Base-by-base conservation (phyloP, 441 rosid genomes). In the Flueggea neowawraea region DNA sequence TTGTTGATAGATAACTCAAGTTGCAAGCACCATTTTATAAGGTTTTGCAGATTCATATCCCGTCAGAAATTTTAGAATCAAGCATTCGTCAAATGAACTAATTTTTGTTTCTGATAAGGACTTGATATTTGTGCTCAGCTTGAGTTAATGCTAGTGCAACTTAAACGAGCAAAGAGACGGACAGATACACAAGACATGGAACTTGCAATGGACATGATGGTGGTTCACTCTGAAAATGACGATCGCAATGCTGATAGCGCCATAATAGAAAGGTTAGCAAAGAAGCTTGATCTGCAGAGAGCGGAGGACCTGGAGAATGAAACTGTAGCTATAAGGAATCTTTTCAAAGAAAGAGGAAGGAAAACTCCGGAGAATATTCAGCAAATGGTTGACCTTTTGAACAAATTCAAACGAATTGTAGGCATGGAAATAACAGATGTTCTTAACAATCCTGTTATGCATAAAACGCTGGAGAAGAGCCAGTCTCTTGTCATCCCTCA, bases 121-220 rank as follows among this genome's bases (percentile, higher is more conserved):
- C 1, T 16, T 16, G 55, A 9, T 11, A 28, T 53, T 53, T 16
- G 11, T 53, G 13, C 59, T 55, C 78, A 91, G 97, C 79, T 86
- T 33, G 83, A 80, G 70, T 68, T 88, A 10, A 71, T 86, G 76
- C 64, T 69, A 17, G 56, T 62, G 69, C 95, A 91, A 60, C 66
- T 91, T 36, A 73, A 55, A 45, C 71, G 83, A 51, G 88, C 93
- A 4, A 84, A 72, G 69, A 76, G 79, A 71, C 74, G 96, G 54
- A 81, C 84, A 12, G 95, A 87, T 59, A 84, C 96, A 8, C 96
- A 85, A 55, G 97, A 91, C 70, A 87, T 87, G 51, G 98, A 91
- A 69, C 78, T 89, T 6, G 92, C 89, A 14, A 87, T 89, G 81
- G 96, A 91, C 72, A 73, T 86, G 75, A 91, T 91, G 92, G 91